Base-by-base conservation (phyloP, 768 basidiomycete species). In the Hericium coralloides region DNA sequence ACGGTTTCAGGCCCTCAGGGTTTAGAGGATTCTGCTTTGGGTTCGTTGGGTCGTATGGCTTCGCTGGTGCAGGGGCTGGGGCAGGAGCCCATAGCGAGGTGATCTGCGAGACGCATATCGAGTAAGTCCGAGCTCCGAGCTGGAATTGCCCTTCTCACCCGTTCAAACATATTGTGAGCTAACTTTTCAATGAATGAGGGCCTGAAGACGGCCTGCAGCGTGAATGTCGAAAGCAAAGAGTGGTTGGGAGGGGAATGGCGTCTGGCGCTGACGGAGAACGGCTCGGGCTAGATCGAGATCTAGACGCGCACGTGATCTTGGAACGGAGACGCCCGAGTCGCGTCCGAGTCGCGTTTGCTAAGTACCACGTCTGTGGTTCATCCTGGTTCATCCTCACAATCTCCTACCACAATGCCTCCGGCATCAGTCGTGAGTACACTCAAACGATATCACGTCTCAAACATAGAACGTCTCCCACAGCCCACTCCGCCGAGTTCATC, bases 1-100 rank as follows among this genome's bases (percentile, higher is more conserved):
- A 97, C 95, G 95, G 89, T 69, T 98, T 99, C 53, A 97, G 72
- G n/a, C 94, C 94, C 65, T 93, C 66, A 0, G 95, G 95, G 69
- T 98, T 98, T 56, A 95, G 71, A 9, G 92, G 93, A 68, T 97
- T 97, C 76, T 80, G 73, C 66, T 83, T 85, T 9, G 88, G 87
- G 66, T 89, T 77, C 15, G 87, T 86, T 1, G 87, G 83, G 70
- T 89, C 83, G 59, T 76, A 89, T 4, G 56, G 41, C 38, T 50
- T 50, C 23, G 10, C 49, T 36, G 26, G 49, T 12, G 49, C 49
- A 38, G 64, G 55, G 12, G 63, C 41, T 8, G 72, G 65, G n/a
- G 64, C 14, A 3, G 72, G 55, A 18, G 69, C 25, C 83, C 82
- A 87, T n/a, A 62, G 56, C 26, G 61, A 56, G 8, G 59, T 62